Evolutionary conservation across 1,284 basidiomycete genomes (phyloP).

Genomic region (Apiotrichum brassicae): DNA sequence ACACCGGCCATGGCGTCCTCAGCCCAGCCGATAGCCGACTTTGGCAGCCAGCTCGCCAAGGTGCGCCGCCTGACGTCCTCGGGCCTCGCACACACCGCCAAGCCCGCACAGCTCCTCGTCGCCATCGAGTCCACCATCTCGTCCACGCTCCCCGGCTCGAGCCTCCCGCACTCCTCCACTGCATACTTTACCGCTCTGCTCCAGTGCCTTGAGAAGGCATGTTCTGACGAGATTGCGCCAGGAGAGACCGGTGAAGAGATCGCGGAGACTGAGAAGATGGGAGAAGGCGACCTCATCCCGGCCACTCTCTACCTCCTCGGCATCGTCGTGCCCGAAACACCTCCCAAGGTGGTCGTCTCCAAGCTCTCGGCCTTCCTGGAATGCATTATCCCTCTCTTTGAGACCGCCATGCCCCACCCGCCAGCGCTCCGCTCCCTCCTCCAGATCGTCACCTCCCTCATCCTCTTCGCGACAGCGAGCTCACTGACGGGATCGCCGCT

Average conservation of each 20-base stretch:
- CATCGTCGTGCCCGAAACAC: conserved; percentile 64
- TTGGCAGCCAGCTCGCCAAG: conserved; percentile 60
- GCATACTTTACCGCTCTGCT: conserved; percentile 85
- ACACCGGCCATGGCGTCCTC: conserved; percentile 16
- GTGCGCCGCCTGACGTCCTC: conserved; percentile 82
- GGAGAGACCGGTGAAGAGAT: conserved; percentile 37
- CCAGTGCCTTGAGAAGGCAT: conserved; percentile 44
- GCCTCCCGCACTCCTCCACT: conserved; percentile 69
- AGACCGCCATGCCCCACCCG: conserved; percentile 42
- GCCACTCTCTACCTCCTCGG: conserved; percentile 86
- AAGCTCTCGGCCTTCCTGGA: conserved; percentile 49
- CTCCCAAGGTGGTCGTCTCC: conserved; percentile 46
- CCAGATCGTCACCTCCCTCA: conserved; percentile 61
- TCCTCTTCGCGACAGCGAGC: conserved; percentile 58
- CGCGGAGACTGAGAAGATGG: conserved; percentile 43
- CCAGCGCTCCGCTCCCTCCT: conserved; percentile 44
- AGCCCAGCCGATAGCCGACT: conserved; percentile 19
- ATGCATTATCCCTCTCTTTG: conserved; percentile 70
- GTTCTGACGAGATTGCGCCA: conserved; percentile 31
- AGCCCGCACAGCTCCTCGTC: conserved; percentile 77
- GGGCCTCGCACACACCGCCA: conserved; percentile 75
- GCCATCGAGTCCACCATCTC: conserved; percentile 82
- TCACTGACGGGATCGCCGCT: conserved; percentile 66
- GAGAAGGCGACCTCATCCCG: conserved; percentile 73
- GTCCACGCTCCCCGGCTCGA: conserved; percentile 34